Evolutionary conservation across 2,329 filamentous ascomycete genomes (phyloP).

Genomic region (Diaporthe vaccinii): DNA sequence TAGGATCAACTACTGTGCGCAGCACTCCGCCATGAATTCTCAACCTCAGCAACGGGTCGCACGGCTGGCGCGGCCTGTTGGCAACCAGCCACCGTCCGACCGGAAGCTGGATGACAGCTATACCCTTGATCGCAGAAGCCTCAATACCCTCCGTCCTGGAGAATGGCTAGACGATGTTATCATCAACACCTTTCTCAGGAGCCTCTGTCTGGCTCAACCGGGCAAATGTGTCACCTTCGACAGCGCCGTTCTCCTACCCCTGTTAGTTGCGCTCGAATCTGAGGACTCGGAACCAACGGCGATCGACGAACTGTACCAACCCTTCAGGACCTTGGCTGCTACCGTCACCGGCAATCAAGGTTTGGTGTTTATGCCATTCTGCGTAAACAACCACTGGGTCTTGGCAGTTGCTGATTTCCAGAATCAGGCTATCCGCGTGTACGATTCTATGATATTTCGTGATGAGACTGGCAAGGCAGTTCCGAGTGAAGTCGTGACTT

Average conservation of each 20-base stretch:
- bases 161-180: neutral
- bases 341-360: neutral
- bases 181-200: neutral
- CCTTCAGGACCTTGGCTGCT: neutral
- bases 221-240: neutral
- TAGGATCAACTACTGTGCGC: neutral
- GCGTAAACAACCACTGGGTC: neutral
- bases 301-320: neutral
- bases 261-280: neutral
- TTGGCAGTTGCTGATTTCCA: neutral
- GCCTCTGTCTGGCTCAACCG: neutral
- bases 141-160: fast-evolving
- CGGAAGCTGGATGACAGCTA: neutral
- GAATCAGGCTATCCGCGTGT: neutral
- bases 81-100: neutral
- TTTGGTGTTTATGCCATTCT: slow-evolving; percentile 23
- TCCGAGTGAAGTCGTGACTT: fast-evolving
- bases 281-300: neutral
- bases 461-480: no score
- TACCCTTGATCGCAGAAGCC: neutral
- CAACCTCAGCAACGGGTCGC: neutral
- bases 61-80: neutral
- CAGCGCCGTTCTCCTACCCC: neutral
- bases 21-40: neutral
- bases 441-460: neutral